Evolutionary conservation across 345 rosid species (phyloP).

Genomic region (Citrus reticulata): DNA sequence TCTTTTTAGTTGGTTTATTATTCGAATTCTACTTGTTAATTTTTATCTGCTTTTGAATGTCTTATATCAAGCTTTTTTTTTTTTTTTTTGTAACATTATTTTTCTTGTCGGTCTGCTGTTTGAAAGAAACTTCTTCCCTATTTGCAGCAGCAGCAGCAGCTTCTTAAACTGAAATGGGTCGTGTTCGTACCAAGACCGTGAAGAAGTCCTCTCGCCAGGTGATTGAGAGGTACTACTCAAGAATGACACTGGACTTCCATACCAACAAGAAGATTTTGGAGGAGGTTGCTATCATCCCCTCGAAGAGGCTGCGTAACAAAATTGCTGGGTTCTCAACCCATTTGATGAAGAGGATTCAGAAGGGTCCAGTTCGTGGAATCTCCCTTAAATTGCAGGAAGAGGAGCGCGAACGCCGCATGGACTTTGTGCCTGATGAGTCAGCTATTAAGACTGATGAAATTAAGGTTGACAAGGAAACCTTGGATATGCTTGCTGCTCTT

Average conservation of each 20-base stretch:
- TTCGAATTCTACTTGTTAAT: too few species aligned
- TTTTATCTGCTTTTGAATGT: not conserved
- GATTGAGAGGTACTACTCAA: slow-evolving; percentile 81
- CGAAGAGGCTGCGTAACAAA: slow-evolving; percentile 86
- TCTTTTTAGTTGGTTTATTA: too few species aligned
- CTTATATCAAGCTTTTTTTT: not conserved
- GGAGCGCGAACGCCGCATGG: slow-evolving; percentile 91
- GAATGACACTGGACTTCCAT: slow-evolving; percentile 83
- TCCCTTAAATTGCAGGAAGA: slow-evolving; percentile 84
- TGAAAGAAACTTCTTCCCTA: not conserved
- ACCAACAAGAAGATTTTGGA: slow-evolving; percentile 84
- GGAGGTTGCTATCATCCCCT: slow-evolving; percentile 84
- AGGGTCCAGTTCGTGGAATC: slow-evolving; percentile 87
- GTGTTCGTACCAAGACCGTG: slow-evolving; percentile 86
- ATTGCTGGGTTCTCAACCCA: slow-evolving; percentile 89
- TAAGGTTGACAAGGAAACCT: slow-evolving; percentile 73
- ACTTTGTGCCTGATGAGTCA: slow-evolving; percentile 82
- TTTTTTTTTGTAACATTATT: not conserved
- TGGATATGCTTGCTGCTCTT: slow-evolving; percentile 71
- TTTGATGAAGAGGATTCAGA: slow-evolving; percentile 76
- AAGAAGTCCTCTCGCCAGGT: slow-evolving; percentile 92
- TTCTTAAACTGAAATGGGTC: slow-evolving; percentile 50
- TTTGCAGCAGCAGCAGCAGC: slow-evolving; percentile 2
- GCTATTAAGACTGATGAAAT: slow-evolving; percentile 59
- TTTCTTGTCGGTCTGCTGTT: not conserved